Evolutionary conservation across 164 flowering plant genomes (phyloP), one percentile per base, ranked within the genome.

Genomic region (Piper longum): DNA sequence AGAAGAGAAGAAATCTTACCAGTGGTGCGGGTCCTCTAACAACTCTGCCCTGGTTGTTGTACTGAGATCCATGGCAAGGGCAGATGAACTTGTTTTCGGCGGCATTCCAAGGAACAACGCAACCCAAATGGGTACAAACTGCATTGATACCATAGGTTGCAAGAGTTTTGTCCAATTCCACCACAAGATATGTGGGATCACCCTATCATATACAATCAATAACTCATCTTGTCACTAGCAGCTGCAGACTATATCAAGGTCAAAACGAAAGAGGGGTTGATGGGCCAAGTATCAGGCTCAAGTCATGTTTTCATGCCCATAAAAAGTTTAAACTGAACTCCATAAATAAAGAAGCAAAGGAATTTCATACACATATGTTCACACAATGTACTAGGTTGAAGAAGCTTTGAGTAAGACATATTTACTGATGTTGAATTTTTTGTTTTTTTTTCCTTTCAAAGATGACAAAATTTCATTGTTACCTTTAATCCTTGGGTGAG

Each of bases 1-100:
- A 17, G 16, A 43, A 12, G 45, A 41, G 2, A 4, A 16, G 16
- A 12, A 16, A 55, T 41, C 14, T 79, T 75, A 92, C 98, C 84
- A 92, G 77, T 64, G 98, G 98, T 54, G 98, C 98, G 63, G 96
- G 97, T 62, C 96, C 96, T 71, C 93, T 67, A 57, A 89, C 96
- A 71, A 89, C 98, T 64, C 19, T 80, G 60, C 98, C 95, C 82
- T 86, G 91, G 71, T 81, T 78, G 71, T 92, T 87, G 85, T 91
- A 89, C 62, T 91, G 92, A 36, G 96, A 91, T 54, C 98, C 96
- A 73, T 89, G 95, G 89, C 98, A 91, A 2, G 95, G 98, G 68
- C 96, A 89, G 61, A 87, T 84, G 72, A 88, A 89, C 74, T 86
- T 91, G 67, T 87, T 86, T 80, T 89, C 93, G 43, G 88, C 87